Evolutionary conservation across 140 eudicot species (phyloP).

Genomic region (Flaveria floridana): DNA sequence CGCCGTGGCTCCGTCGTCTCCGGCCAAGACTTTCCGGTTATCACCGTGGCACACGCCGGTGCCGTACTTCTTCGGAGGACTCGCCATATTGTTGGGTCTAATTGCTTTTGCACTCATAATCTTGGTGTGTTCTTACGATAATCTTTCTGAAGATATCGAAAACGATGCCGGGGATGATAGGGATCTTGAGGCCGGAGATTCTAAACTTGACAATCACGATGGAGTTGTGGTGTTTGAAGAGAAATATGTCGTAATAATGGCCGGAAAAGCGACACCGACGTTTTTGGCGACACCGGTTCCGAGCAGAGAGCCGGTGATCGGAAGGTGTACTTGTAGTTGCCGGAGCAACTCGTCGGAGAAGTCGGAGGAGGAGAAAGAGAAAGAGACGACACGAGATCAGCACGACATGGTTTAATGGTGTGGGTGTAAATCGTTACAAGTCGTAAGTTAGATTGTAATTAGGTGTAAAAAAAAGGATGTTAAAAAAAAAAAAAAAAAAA

Average conservation of each 20-base stretch:
- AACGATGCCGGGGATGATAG: slow-evolving; percentile 25
- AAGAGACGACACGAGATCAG: not conserved
- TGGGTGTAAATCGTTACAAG: too few relatives aligned
- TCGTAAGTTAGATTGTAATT: too few relatives aligned
- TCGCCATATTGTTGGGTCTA: slow-evolving; percentile 64
- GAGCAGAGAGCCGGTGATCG: slow-evolving; percentile 42
- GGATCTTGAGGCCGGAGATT: slow-evolving; percentile 52
- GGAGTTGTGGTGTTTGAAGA: slow-evolving; percentile 35
- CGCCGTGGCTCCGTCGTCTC: slow-evolving; percentile 22
- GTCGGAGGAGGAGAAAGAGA: not conserved
- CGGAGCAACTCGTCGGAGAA: slow-evolving; percentile 11
- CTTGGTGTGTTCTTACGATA: slow-evolving; percentile 69
- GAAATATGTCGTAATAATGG: slow-evolving; percentile 64
- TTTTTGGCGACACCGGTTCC: slow-evolving; percentile 54
- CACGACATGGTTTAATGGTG: too few relatives aligned
- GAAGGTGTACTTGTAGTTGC: slow-evolving; percentile 30
- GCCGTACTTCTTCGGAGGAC: slow-evolving; percentile 66
- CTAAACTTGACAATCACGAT: slow-evolving; percentile 19
- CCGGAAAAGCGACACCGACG: slow-evolving; percentile 57
- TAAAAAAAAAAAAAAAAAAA: too few relatives aligned
- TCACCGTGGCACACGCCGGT: slow-evolving; percentile 79
- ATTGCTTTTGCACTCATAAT: slow-evolving; percentile 66
- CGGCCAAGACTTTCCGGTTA: slow-evolving; percentile 23
- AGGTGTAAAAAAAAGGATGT: too few relatives aligned
- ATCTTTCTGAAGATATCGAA: slow-evolving; percentile 35